These are phyloP conservation scores for Fragaria vesca DNA, from an alignment of 306 rosid species.

Conservation along the genomic window DNA sequence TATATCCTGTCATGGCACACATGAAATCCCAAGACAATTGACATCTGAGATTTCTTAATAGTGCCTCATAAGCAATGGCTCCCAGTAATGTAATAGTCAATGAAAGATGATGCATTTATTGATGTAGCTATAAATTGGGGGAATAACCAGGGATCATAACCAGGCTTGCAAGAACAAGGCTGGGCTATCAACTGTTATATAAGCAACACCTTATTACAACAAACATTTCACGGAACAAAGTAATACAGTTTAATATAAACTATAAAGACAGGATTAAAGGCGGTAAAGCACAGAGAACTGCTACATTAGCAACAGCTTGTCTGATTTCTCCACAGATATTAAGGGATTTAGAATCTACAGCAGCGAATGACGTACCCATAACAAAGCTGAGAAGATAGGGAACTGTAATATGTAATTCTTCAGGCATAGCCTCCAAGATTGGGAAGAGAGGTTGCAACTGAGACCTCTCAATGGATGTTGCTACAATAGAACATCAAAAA, in stretches of 20 bases:
- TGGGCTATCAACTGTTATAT: not conserved
- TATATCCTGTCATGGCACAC: not conserved
- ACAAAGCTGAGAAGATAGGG: conserved; percentile 77
- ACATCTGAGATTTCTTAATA: not conserved
- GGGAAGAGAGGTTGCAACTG: conserved; percentile 84
- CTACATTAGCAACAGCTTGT: conserved; percentile 1
- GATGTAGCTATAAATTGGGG: not conserved
- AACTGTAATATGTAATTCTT: conserved; percentile 51
- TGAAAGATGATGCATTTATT: not conserved
- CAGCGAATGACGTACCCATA: conserved; percentile 60
- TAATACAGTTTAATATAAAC: not conserved
- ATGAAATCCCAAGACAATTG: not conserved
- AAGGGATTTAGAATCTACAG: conserved; percentile 8
- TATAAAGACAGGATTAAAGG: conserved; percentile 3
- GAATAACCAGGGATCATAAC: not conserved
- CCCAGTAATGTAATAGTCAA: not conserved
- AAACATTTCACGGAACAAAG: not conserved
- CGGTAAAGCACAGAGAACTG: conserved; percentile 7
- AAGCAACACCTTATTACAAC: not conserved
- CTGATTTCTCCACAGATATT: not conserved
- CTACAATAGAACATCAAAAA: conserved; percentile 41
- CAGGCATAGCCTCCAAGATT: conserved; percentile 68
- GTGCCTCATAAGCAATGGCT: not conserved
- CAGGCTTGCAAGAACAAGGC: not conserved
- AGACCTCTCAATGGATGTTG: conserved; percentile 83